Percentiles rank a stretch among this genome's conserved stretches.
phyloP scores from a whole-genome alignment of 2,329 filamentous ascomycete genomes.

The Xylaria hypoxylon region DNA sequence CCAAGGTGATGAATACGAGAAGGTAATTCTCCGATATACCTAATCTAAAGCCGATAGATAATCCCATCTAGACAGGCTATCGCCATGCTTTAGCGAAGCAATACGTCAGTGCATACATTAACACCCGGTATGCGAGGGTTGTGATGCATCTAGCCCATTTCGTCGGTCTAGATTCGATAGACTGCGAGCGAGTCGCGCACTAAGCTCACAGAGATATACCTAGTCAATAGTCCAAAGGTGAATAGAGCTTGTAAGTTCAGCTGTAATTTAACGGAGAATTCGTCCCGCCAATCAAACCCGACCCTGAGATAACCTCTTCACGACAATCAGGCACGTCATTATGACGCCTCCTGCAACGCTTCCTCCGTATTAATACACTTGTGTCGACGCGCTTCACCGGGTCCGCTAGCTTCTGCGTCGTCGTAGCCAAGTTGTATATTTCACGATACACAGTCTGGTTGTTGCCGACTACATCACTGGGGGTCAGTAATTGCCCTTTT shows the following conservation, averaged over 20 bases:
- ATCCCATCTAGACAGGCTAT: background rate
- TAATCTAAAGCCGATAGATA: background rate
- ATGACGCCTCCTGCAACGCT: background rate
- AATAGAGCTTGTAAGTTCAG: constrained; percentile 18
- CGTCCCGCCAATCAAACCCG: constrained; percentile 27
- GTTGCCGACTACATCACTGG: background rate
- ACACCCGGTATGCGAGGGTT: background rate
- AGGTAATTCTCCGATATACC: background rate
- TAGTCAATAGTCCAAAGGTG: constrained; percentile 8
- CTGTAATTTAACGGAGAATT: constrained; percentile 23
- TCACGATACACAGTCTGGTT: background rate
- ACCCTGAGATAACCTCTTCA: background rate
- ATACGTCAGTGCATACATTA: constrained; percentile 1
- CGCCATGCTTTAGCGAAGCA: background rate
- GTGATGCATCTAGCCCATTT: constrained; percentile 16
- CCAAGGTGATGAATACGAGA: background rate
- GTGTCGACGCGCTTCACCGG: background rate
- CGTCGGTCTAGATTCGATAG: constrained; percentile 11
- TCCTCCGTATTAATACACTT: constrained; percentile 2
- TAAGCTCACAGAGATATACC: background rate
- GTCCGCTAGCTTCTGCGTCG: background rate
- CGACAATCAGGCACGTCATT: constrained; percentile 11
- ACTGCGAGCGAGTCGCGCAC: constrained; percentile 18
- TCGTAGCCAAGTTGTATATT: too few relatives aligned
- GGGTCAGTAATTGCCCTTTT: too few relatives aligned